Evolutionary conservation across 768 basidiomycete genomes (phyloP).

Genomic region (Asterophora parasitica): DNA sequence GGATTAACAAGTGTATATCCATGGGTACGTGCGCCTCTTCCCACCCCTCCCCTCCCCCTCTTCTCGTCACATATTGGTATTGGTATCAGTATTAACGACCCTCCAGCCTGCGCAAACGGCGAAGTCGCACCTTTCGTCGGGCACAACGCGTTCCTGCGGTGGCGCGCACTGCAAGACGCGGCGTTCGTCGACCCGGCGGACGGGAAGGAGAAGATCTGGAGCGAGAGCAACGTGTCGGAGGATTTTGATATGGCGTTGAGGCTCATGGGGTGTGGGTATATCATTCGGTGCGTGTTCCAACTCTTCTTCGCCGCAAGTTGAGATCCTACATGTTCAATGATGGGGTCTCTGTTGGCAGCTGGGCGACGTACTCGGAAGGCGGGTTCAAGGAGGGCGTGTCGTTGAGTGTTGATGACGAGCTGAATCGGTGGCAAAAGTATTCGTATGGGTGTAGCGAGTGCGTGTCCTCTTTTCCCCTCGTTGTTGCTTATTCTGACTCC

Average conservation of each 20-base stretch:
- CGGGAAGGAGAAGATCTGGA: conserved; percentile 70
- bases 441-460: conserved; percentile 61
- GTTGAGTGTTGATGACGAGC: conserved; percentile 81
- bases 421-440: conserved; percentile 87
- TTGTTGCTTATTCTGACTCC: conserved; percentile 16
- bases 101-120: conserved; percentile 75
- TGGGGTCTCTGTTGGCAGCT: conserved; percentile 43
- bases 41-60: conserved; percentile 18
- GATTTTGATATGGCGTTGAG: conserved; percentile 80
- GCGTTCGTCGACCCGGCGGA: conserved; percentile 65
- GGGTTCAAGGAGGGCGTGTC: conserved; percentile 91
- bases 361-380: conserved; percentile 83
- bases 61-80: too few species aligned
- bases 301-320: too few species aligned
- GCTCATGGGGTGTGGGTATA: conserved; percentile 57
- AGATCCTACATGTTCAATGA: too few species aligned
- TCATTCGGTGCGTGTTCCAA: conserved; percentile 43
- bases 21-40: conserved; percentile 49
- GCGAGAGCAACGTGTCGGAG: conserved; percentile 72
- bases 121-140: conserved; percentile 82
- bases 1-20: conserved; percentile 72
- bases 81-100: too few species aligned
- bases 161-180: conserved; percentile 84
- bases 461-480: conserved; percentile 33
- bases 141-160: conserved; percentile 84